Percentiles rank a stretch among this genome's conserved stretches.
Evolutionary conservation across 768 basidiomycete genomes (phyloP).

Genomic region (Crucibulum laeve): DNA sequence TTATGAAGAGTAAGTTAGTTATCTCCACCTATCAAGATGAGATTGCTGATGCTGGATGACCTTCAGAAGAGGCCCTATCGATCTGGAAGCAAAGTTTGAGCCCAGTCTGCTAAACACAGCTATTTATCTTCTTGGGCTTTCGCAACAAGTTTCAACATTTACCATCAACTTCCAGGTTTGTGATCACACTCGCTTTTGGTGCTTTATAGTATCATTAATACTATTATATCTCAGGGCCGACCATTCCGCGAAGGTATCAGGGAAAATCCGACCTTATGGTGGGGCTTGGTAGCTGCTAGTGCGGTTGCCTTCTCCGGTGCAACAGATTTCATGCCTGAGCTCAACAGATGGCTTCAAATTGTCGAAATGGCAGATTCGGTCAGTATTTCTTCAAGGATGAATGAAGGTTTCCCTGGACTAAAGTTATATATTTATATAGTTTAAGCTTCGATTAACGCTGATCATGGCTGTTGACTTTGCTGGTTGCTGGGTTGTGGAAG

Average conservation of each 20-base stretch:
- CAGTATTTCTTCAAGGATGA: constrained; percentile 30
- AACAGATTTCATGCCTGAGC: constrained; percentile 91
- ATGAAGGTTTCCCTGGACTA: no score
- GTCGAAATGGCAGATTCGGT: constrained; percentile 83
- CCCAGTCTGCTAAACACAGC: constrained; percentile 94
- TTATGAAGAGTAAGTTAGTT: constrained; percentile 65
- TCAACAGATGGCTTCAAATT: constrained; percentile 95
- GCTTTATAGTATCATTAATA: background rate
- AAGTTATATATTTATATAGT: constrained; percentile 40
- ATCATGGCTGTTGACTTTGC: constrained; percentile 87
- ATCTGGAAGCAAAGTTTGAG: constrained; percentile 95
- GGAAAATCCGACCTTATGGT: constrained; percentile 92
- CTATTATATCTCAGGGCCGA: constrained; percentile 56
- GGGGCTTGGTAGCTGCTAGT: constrained; percentile 85
- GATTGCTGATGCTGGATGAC: constrained; percentile 3
- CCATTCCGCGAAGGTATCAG: constrained; percentile 98
- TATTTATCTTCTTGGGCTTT: constrained; percentile 91
- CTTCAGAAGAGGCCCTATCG: constrained; percentile 65
- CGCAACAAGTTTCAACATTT: constrained; percentile 98
- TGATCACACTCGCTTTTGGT: background rate
- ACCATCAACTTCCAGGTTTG: constrained; percentile 93
- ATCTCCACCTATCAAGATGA: constrained; percentile 3
- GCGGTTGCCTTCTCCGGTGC: constrained; percentile 92
- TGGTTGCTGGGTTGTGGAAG: constrained; percentile 85
- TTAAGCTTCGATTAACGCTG: constrained; percentile 72